These are phyloP conservation scores for Castanea mollissima DNA, from an alignment of 306 rosid species.

Conservation along the genomic window DNA sequence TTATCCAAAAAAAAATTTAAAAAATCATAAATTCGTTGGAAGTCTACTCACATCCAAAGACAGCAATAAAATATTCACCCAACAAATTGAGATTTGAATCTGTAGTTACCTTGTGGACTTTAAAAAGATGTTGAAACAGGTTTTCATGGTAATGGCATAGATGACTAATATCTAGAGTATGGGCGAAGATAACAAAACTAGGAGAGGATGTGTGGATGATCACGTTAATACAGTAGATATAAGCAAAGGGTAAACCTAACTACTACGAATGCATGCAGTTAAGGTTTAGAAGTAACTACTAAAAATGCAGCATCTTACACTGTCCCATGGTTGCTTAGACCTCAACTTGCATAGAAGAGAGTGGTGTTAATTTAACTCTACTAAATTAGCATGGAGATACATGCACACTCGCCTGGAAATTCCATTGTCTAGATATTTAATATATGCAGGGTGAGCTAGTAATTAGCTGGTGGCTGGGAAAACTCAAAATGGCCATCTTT, in stretches of 20 bases:
- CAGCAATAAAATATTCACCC: too few species aligned
- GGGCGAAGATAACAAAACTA: background rate
- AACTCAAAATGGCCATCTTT: background rate
- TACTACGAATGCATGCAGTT: background rate
- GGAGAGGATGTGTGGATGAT: background rate
- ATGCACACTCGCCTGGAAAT: background rate
- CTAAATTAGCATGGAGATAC: background rate
- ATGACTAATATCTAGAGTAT: too few species aligned
- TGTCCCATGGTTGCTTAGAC: background rate
- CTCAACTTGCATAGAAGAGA: background rate
- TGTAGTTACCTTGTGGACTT: background rate
- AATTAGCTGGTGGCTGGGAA: background rate
- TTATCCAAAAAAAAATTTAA: too few species aligned
- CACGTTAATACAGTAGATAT: background rate
- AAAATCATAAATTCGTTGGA: too few species aligned
- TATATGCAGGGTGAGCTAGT: background rate
- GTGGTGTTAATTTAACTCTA: background rate
- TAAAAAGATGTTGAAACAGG: background rate
- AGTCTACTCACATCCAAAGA: too few species aligned
- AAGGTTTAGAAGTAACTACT: background rate
- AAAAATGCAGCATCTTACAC: background rate
- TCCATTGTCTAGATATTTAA: background rate
- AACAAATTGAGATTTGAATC: too few species aligned
- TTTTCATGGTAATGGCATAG: background rate
- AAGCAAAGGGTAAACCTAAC: background rate